A percentile compares a stretch with the other conserved stretches of the same genome.
Conservation (phyloP, 306 rosid species). For the Rosa persica region DNA sequence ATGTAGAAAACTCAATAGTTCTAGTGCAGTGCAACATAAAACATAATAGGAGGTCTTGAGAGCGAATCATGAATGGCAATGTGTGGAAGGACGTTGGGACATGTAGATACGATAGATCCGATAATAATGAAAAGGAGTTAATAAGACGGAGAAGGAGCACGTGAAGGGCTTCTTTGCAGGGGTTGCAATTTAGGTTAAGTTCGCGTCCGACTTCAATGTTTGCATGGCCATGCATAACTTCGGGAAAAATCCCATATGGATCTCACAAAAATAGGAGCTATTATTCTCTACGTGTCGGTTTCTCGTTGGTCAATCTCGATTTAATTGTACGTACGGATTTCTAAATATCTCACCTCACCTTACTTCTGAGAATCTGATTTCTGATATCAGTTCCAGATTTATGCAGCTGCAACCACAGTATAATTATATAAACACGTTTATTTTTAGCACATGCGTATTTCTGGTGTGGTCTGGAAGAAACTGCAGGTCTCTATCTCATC, state of each 20-base stretch:
- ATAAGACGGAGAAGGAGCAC: neutral
- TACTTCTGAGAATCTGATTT: neutral
- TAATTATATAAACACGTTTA: neutral
- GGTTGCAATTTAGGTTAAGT: conserved; percentile 36
- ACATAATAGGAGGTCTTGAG: neutral
- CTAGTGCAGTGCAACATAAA: neutral
- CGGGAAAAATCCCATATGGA: conserved; percentile 25
- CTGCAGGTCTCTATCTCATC: neutral
- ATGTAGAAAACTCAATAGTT: neutral
- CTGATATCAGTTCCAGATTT: neutral
- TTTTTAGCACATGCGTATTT: neutral
- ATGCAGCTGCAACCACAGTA: neutral
- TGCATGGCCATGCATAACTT: conserved; percentile 48
- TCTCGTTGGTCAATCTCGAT: conserved; percentile 32
- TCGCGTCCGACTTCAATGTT: conserved; percentile 36
- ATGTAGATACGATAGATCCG: neutral
- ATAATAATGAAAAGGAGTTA: neutral
- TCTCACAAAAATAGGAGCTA: conserved; percentile 22
- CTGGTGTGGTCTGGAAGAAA: neutral
- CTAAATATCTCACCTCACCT: neutral
- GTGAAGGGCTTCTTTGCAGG: neutral
- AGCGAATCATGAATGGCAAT: neutral
- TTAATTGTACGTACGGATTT: conserved; percentile 23
- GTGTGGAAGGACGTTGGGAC: neutral
- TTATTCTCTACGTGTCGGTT: conserved; percentile 24